phyloP scores from a whole-genome alignment of 306 rosid species.

The Acacia acuminata region DNA sequence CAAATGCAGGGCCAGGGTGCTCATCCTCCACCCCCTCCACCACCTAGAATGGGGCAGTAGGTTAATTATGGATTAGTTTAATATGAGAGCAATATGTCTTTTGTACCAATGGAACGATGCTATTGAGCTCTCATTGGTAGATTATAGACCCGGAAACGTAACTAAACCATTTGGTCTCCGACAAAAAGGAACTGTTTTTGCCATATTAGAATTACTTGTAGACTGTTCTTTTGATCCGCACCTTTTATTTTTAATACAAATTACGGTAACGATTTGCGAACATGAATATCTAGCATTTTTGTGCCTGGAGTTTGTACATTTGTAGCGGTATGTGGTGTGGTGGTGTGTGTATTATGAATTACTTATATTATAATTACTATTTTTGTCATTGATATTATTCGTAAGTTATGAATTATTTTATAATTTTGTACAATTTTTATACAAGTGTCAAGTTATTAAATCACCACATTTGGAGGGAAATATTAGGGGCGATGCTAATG shows the following conservation, averaged over 20 bases:
- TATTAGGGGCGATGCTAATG: background rate
- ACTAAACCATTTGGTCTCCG: background rate
- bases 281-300: background rate
- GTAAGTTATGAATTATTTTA: background rate
- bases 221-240: conserved; percentile 1
- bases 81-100: background rate
- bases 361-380: too few species aligned
- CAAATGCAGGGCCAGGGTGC: conserved; percentile 54
- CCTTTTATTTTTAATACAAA: background rate
- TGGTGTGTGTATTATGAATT: too few species aligned
- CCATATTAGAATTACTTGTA: background rate
- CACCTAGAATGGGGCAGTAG: conserved; percentile 64
- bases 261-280: background rate
- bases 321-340: background rate
- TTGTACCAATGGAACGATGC: conserved; percentile 1
- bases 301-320: background rate
- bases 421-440: too few species aligned
- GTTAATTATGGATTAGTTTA: background rate
- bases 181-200: background rate
- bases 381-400: background rate
- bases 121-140: background rate
- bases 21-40: conserved; percentile 69
- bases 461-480: background rate
- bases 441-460: background rate
- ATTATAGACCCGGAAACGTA: background rate